Base-by-base conservation (phyloP, 495 filamentous ascomycete species). In the Xylaria scruposa region DNA sequence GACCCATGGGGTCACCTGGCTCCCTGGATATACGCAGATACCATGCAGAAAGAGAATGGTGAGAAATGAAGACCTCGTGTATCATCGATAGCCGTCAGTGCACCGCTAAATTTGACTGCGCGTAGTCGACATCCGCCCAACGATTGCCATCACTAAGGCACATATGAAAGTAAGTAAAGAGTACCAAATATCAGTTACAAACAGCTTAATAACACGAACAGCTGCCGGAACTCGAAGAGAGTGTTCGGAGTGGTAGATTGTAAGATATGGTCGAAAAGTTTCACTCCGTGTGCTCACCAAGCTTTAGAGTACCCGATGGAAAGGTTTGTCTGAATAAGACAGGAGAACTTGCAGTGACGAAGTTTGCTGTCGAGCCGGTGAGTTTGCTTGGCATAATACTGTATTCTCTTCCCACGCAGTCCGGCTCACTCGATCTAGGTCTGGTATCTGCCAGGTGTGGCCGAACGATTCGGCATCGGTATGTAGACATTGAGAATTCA, bases 391-490 rank as follows among this genome's bases (percentile, higher is more conserved):
- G 56, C 70, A 74, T 74, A 77, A 74, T 74, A 77, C n/a, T 13
- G n/a, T 67, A 54, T 21, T 42, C 6, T 63, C 26, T 17, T 38
- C 17, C 5, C n/a, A 9, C 36, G 47, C 44, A 64, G 24, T 47
- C 15, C 19, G 33, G 15, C 70, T 71, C 15, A 60, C 24, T n/a
- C 26, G 15, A 44, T 36, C 8, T 75, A 85, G 83, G 90, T 94
- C 13, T 98, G 95, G 95, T 97, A 97, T 86, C 86, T 98, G 10
- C 95, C 95, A 4, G 95, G 95, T 6, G 94, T 99, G 40, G 96
- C 96, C 10, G 94, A 97, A 77, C 87, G 96, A 75, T 99, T 99
- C 78, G 94, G 94, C 2, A 97, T 98, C 70, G 89, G 90, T 91
- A 82, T 75, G 84, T 80, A 59, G n/a, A 66, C 15, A 26, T 53